Base-by-base conservation (phyloP, 2,329 filamentous ascomycete genomes). In the Aspergillus floridensis region DNA sequence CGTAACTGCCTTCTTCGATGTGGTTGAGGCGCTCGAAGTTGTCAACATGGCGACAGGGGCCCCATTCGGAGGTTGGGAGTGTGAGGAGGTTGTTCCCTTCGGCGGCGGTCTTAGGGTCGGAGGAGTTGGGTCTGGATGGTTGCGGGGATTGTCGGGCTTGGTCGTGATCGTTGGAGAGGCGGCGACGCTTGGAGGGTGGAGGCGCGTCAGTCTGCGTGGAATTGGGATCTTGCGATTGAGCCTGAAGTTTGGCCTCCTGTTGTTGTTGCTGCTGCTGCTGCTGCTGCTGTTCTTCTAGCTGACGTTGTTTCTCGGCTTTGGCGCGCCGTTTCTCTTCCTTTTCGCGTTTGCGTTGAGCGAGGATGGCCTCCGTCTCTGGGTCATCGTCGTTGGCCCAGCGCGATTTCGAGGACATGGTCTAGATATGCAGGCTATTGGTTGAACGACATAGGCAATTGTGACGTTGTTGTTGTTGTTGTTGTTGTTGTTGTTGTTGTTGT, bases 1-100 rank as follows among this genome's bases (percentile, higher is more conserved):
- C 95, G 76, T 99, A 99, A 8, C 92, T 92, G 38, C 95, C 95
- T 79, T 99, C 95, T 76, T 98, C 95, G 69, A 99, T 99, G 73
- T 95, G 90, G 75, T 99, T 99, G 59, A 99, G 82, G 66, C 91
- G 90, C 70, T 97, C 91, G 77, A 93, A 99, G 71, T 91, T 88
- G 70, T 93, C 89, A 26, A 96, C 89, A 72, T 90, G 90, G 61
- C 90, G 84, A 70, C 89, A 90, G 3, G 85, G 81, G 59, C 85
- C 83, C 86, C 92, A 96, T 66, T 80, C 76, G 10, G 84, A 84
- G 14, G 82, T 80, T 10, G 89, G 84, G 70, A 96, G 93, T 11
- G 89, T 86, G 47, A 97, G 76, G 2, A 96, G 80, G 63, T 83
- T 86, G 2, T 84, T 76, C 38, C 81, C 76, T 67, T 71, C 56